Evolutionary conservation across 2,329 filamentous ascomycete species (phyloP), one percentile per base, ranked within the genome.

Genomic region (Pleurostoma richardsiae): DNA sequence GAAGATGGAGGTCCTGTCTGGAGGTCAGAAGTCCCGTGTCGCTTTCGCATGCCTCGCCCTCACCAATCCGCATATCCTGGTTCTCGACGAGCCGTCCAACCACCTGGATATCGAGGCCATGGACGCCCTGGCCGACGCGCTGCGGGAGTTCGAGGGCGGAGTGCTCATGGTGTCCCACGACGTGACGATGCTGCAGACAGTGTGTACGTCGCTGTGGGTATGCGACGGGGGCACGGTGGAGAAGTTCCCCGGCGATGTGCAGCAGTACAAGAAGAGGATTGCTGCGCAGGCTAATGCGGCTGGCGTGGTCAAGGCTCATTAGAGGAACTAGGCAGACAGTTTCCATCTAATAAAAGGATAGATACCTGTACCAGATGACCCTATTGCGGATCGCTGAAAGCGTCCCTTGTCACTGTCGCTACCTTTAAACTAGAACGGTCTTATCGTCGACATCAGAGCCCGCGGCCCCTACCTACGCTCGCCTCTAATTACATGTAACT

Each of bases 121-220:
- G 94, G 94, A 99, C 66, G 92, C 94, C 8, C 75, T 99, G 44
- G 85, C 89, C 4, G 83, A 86, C 30, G 94, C 94, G 11, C 74
- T 99, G 56, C 79, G 83, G 56, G 81, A 85, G 54, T 99, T 97
- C 72, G 80, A 95, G 70, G 94, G 94, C 51, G 94, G 94, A 65
- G 91, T 99, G 47, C 74, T 99, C 59, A 97, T 99, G 90, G 94
- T 99, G 48, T 95, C 88, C 61, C 94, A 99, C 86, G 94, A 99
- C 64, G 94, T 99, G 45, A 97, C 94, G 1, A 96, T 99, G 90
- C 68, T 99, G 67, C 90, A 96, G 74, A 95, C 88, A 45, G 94
- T 99, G 36, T 99, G 94, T 69, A 94, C 77, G 43, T 94, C 85
- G 63, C 71, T 99, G 61, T 99, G 94, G 94, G 92, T 99, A 52